These are phyloP conservation scores for Tetrahymena malaccensis DNA, from an alignment of 73 alveolate species.

Conservation along the genomic window DNA sequence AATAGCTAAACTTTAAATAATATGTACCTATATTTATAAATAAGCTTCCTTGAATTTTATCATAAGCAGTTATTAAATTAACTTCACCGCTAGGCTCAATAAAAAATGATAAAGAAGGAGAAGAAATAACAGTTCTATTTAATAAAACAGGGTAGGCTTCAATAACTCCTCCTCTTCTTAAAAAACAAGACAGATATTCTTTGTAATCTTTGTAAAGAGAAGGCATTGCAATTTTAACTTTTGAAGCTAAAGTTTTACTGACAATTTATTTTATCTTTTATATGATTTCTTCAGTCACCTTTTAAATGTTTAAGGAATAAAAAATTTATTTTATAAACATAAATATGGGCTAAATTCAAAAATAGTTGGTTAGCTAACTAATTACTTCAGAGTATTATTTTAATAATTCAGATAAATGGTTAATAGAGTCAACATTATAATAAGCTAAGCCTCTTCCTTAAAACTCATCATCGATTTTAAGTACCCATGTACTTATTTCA, in stretches of 20 bases:
- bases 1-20: constrained; percentile 53
- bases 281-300: constrained; percentile 9
- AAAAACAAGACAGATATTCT: constrained; percentile 77
- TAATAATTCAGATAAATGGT: constrained; percentile 58
- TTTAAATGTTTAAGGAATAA: constrained; percentile 9
- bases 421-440: constrained; percentile 68
- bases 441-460: constrained; percentile 97
- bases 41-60: constrained; percentile 80
- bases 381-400: constrained; percentile 61
- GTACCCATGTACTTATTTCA: constrained; percentile 87
- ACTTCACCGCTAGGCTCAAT: constrained; percentile 93
- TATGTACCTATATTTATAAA: constrained; percentile 85
- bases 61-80: constrained; percentile 80
- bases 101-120: constrained; percentile 82
- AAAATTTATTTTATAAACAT: too few relatives aligned
- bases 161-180: constrained; percentile 93
- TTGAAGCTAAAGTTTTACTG: constrained; percentile 70
- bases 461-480: constrained; percentile 95
- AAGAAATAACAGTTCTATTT: constrained; percentile 61
- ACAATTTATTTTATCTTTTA: constrained; percentile 59
- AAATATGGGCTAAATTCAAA: too few relatives aligned
- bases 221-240: constrained; percentile 84
- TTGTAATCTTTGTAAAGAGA: constrained; percentile 78
- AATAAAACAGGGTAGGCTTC: constrained; percentile 92
- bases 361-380: too few relatives aligned